These are phyloP conservation scores for Hypomyces perniciosus DNA, from an alignment of 2,329 filamentous ascomycete species.

Conservation along the genomic window DNA sequence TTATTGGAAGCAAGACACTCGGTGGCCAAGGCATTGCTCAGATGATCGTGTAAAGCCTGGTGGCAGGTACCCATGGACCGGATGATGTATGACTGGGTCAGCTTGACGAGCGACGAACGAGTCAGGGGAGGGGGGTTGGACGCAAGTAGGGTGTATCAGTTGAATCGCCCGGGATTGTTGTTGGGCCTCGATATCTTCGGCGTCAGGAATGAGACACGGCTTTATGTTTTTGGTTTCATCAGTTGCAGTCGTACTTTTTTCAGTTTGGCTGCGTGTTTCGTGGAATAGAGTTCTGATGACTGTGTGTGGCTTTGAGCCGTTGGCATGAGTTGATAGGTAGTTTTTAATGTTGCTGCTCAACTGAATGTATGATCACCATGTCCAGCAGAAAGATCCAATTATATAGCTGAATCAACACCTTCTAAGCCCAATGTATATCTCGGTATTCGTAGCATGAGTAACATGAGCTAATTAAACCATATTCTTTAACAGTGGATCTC, in stretches of 20 bases:
- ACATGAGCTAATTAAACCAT: too few relatives aligned
- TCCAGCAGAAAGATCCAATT: too few relatives aligned
- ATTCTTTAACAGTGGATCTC: too few relatives aligned
- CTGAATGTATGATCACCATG: not conserved
- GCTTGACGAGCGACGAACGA: not conserved
- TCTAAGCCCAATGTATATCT: too few relatives aligned
- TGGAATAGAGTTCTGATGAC: conserved; percentile 4
- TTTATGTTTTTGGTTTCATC: conserved; percentile 12
- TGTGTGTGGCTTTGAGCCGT: too few relatives aligned
- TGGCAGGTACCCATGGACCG: not conserved
- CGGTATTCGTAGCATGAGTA: too few relatives aligned
- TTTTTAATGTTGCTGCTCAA: not conserved
- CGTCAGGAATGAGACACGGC: conserved; percentile 13
- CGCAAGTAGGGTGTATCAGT: conserved; percentile 1
- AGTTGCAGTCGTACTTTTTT: conserved; percentile 7
- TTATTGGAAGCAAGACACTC: conserved; percentile 90
- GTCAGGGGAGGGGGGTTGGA: conserved; percentile 7
- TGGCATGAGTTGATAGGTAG: not conserved
- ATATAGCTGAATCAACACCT: too few relatives aligned
- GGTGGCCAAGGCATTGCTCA: conserved; percentile 90
- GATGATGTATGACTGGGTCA: conserved; percentile 8
- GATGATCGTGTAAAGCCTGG: conserved; percentile 76
- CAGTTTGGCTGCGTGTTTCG: not conserved
- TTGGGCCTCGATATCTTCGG: conserved; percentile 10
- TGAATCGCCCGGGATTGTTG: conserved; percentile 10